Evolutionary conservation across 2,329 filamentous ascomycete species (phyloP).

Genomic region (Verticillium dahliae): DNA sequence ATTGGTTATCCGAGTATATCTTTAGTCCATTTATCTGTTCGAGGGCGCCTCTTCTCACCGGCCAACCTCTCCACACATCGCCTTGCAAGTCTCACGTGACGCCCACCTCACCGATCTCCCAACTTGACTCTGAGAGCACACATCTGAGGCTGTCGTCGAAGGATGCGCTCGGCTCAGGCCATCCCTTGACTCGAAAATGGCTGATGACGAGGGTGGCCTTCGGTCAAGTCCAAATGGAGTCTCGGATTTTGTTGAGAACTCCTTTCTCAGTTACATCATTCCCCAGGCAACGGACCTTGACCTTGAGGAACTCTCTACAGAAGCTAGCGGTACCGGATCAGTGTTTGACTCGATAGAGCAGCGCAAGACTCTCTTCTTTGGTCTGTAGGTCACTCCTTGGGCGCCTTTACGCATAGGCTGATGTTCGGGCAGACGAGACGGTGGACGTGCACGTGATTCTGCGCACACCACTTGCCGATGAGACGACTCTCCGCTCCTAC

Average conservation of each 20-base stretch:
- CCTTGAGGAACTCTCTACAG: conserved; percentile 44
- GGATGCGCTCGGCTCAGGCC: background rate
- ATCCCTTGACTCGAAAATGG: background rate
- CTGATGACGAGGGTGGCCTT: background rate
- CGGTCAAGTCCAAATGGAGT: conserved; percentile 16
- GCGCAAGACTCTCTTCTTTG: conserved; percentile 64
- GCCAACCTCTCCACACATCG: no score
- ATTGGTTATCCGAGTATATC: background rate
- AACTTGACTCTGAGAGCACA: background rate
- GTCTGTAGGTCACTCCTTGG: conserved; percentile 37
- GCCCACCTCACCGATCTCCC: background rate
- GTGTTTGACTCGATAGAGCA: conserved; percentile 53
- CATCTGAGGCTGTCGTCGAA: background rate
- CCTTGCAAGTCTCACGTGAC: background rate
- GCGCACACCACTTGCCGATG: conserved; percentile 53
- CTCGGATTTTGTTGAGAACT: conserved; percentile 47
- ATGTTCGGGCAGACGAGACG: conserved; percentile 58
- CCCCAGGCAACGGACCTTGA: conserved; percentile 49
- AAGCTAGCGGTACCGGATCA: conserved; percentile 33
- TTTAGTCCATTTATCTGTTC: no score
- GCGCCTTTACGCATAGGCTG: conserved; percentile 20
- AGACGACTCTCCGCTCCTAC: conserved; percentile 49
- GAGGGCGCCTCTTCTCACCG: no score
- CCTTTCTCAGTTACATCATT: conserved; percentile 54
- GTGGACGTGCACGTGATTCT: conserved; percentile 63